Percentiles rank a stretch among this genome's conserved stretches.
Conservation (phyloP, 441 rosid species). For the Arabidopsis hybrid region DNA sequence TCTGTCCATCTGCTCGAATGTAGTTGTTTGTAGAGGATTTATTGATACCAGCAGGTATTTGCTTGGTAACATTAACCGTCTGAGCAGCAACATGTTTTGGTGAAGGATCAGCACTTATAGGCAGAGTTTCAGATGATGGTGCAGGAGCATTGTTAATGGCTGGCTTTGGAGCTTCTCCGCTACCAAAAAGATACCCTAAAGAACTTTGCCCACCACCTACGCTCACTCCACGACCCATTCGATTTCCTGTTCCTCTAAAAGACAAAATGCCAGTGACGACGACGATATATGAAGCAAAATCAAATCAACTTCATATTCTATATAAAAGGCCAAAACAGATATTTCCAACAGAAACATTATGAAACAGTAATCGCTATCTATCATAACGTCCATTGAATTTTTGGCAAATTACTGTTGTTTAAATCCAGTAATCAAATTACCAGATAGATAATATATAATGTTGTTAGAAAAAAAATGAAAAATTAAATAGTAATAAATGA, state of each 20-base stretch:
- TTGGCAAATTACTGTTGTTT: too few species aligned
- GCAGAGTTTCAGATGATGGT: conserved; percentile 39
- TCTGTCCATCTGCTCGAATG: conserved; percentile 80
- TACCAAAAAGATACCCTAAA: conserved; percentile 66
- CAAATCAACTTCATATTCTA: too few species aligned
- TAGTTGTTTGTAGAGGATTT: conserved; percentile 73
- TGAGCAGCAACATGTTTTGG: conserved; percentile 52
- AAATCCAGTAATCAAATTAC: too few species aligned
- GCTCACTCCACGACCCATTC: conserved; percentile 71
- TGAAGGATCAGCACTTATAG: conserved; percentile 42
- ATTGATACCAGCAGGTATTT: conserved; percentile 70
- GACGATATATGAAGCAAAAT: too few species aligned
- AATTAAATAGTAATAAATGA: too few species aligned
- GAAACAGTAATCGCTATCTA: too few species aligned
- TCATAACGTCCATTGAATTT: too few species aligned
- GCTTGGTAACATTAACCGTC: conserved; percentile 43
- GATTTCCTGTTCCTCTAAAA: conserved; percentile 8
- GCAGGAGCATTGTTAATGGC: conserved; percentile 47
- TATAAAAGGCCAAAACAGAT: too few species aligned
- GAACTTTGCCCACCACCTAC: conserved; percentile 77
- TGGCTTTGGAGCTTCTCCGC: conserved; percentile 67
- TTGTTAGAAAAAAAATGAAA: too few species aligned
- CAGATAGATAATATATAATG: too few species aligned
- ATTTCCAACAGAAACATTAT: too few species aligned
- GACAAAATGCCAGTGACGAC: too few species aligned